phyloP scores from a whole-genome alignment of 2,329 filamentous ascomycete species.

The Venturia aucupariae region DNA sequence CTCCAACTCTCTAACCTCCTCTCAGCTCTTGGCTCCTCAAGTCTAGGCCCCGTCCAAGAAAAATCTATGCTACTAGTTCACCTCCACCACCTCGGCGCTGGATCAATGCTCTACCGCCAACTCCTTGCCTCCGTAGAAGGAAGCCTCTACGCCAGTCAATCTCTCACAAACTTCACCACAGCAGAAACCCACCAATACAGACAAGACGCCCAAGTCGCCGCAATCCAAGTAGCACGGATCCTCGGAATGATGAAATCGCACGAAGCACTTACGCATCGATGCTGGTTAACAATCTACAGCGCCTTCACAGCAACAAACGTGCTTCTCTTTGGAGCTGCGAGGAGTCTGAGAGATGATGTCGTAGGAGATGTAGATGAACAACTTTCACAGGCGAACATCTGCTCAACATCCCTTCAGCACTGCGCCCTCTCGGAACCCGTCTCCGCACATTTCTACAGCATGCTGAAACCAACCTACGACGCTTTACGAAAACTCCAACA shows the following conservation, averaged over 20 bases:
- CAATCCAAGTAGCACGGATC: neutral
- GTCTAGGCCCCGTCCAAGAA: neutral
- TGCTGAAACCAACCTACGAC: constrained; percentile 2
- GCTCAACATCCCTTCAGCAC: neutral
- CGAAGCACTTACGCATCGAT: neutral
- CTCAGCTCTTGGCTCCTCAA: neutral
- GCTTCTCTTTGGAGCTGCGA: neutral
- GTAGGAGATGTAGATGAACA: neutral
- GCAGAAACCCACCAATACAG: neutral
- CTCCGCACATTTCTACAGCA: neutral
- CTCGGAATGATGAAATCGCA: neutral
- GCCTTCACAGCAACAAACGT: neutral
- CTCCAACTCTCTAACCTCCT: neutral
- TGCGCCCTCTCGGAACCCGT: neutral
- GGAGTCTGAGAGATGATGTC: neutral
- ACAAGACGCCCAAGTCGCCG: neutral
- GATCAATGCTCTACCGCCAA: constrained; percentile 4
- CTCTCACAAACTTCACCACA: neutral
- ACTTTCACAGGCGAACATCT: neutral
- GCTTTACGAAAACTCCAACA: neutral
- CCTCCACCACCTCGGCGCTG: constrained; percentile 6
- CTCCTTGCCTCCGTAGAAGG: neutral
- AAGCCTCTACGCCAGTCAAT: neutral
- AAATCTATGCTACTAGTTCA: neutral
- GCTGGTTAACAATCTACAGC: neutral